Evolutionary conservation across 495 filamentous ascomycete species (phyloP).

Genomic region (Sphaerosporella brunnea): DNA sequence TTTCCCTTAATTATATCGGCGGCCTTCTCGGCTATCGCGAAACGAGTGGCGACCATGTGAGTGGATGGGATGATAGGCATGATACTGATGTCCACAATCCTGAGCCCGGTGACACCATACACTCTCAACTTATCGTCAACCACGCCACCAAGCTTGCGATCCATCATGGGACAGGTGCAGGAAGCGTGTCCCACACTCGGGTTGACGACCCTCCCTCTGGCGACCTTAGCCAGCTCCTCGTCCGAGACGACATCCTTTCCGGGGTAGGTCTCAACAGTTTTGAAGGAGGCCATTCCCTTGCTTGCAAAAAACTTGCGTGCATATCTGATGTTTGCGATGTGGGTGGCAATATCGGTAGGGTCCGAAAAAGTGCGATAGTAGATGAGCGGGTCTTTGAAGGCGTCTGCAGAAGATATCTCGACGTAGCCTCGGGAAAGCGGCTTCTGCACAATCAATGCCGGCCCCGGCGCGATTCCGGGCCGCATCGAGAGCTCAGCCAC

Average conservation of each 20-base stretch:
- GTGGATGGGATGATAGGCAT: slow-evolving; percentile 38
- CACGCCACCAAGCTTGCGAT: slow-evolving; percentile 33
- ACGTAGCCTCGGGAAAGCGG: slow-evolving; percentile 31
- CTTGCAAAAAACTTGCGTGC: slow-evolving; percentile 27
- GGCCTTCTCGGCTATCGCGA: slow-evolving; percentile 43
- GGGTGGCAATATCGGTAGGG: slow-evolving; percentile 29
- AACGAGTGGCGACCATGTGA: slow-evolving; percentile 37
- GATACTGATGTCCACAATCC: slow-evolving; percentile 39
- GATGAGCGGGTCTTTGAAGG: slow-evolving; percentile 24
- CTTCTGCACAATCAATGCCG: slow-evolving; percentile 11
- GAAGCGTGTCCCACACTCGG: slow-evolving; percentile 26
- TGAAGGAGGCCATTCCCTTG: slow-evolving; percentile 25
- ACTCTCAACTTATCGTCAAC: slow-evolving; percentile 30
- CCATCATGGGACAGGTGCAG: slow-evolving; percentile 34
- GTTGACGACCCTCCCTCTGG: neutral
- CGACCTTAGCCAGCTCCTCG: neutral
- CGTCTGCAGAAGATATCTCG: slow-evolving; percentile 28
- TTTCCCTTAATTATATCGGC: slow-evolving; percentile 31
- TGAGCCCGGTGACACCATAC: slow-evolving; percentile 33
- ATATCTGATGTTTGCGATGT: slow-evolving; percentile 28
- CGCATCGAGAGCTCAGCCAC: slow-evolving; percentile 16
- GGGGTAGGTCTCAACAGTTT: neutral
- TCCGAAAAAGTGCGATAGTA: slow-evolving; percentile 30
- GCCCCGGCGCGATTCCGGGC: slow-evolving; percentile 11
- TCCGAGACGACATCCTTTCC: neutral